phyloP scores from a whole-genome alignment of 805 yeast species.

The Saccharomyces cerevisiae region DNA sequence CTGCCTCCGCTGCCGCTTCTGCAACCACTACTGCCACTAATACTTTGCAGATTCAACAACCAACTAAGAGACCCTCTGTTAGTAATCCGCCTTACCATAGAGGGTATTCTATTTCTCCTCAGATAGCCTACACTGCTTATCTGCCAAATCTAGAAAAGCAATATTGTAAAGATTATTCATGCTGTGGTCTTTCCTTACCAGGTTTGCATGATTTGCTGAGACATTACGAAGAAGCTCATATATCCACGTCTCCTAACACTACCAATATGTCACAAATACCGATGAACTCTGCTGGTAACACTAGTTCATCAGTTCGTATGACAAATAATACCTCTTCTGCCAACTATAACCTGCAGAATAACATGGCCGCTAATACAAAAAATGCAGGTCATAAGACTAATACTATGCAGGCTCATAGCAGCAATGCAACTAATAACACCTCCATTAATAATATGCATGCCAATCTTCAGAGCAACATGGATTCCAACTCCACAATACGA shows the following conservation, averaged over 20 bases:
- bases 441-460: not conserved
- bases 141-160: slow-evolving; percentile 90
- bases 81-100: slow-evolving; percentile 10
- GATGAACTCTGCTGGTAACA: slow-evolving; percentile 1
- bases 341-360: slow-evolving; percentile 10
- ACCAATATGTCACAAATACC: slow-evolving; percentile 6
- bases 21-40: slow-evolving; percentile 1
- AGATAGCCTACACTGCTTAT: slow-evolving; percentile 61
- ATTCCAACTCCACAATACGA: not conserved
- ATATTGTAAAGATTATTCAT: slow-evolving; percentile 91
- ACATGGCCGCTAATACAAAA: not conserved
- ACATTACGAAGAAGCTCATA: slow-evolving; percentile 95
- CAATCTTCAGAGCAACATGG: not conserved
- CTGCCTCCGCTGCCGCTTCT: slow-evolving; percentile 6
- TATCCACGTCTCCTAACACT: slow-evolving; percentile 48
- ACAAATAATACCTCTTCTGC: slow-evolving; percentile 15
- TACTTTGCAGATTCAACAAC: not conserved
- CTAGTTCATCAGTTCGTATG: not conserved
- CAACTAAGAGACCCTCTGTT: not conserved
- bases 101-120: slow-evolving; percentile 40
- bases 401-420: not conserved
- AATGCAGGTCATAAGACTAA: not conserved
- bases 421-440: not conserved
- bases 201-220: slow-evolving; percentile 87
- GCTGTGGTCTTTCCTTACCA: slow-evolving; percentile 90